Base-by-base conservation (phyloP, 2,329 filamentous ascomycete species). In the Fusarium longipes region DNA sequence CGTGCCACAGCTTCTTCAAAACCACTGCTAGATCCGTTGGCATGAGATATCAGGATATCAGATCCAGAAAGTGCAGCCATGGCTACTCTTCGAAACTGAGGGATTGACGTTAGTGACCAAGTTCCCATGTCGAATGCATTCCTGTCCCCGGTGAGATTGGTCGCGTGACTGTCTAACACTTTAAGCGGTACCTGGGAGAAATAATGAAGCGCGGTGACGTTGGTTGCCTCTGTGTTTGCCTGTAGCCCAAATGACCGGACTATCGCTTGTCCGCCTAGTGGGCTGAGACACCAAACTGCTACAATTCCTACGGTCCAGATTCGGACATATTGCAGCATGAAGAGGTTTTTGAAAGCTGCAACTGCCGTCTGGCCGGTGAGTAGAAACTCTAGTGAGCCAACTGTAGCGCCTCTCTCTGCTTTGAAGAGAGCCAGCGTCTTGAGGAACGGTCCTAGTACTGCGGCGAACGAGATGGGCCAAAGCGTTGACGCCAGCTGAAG, bases 401-500 rank as follows among this genome's bases (percentile, higher is more conserved):
- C 20, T 3, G 40, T 52, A 3, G 55, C 27, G 5, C 55, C 55
- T 20, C 45, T 45, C 8, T 64, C 60, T 4, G 60, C 60, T 2
- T 3, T 1, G 14, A 47, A 48, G 4, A 61, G 60, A 4, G 60
- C 56, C 6, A 64, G 8, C 1, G 45, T 61, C 18, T 39, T 64
- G 1, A 64, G 50, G 7, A 48, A 61, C 7, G 60, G 60, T 5
- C 60, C 60, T 14, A 60, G 14, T 14, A 64, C 50, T 3, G 60
- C 60, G 2, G 57, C 50, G 17, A 64, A 61, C 3, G 60, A 64
- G 17, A 64, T 64, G 6, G 56, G 60, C 60, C 56, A 64, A 8
- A 64, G 14, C 1, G 60, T 64, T 8, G 56, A 61, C 6, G 56
- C 50, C 12, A 64, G 33, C 20, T 60, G 50, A 6, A 64, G 22